A percentile compares a stretch with the other conserved stretches of the same genome.
Evolutionary conservation across 305 asterid species (phyloP).

Genomic region (Andrographis paniculata): DNA sequence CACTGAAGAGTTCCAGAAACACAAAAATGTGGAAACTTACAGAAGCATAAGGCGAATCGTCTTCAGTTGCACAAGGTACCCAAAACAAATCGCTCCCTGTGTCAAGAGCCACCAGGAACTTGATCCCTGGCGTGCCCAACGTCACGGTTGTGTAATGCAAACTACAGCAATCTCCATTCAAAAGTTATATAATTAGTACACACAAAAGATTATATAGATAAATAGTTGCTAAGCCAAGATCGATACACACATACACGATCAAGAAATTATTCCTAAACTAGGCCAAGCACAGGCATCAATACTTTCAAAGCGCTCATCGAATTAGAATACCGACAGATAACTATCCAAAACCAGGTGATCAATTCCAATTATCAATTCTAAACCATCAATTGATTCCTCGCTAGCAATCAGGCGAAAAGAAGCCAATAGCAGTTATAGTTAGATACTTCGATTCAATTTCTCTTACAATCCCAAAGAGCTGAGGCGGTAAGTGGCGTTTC

Average conservation of each 20-base stretch:
- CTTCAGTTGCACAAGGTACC: conserved; percentile 74
- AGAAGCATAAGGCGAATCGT: conserved; percentile 39
- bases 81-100: conserved; percentile 85
- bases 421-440: no score
- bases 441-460: background rate
- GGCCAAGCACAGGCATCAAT: no score
- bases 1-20: background rate
- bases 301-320: no score
- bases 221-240: no score
- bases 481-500: conserved; percentile 50
- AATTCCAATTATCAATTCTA: no score
- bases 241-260: no score
- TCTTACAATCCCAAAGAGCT: conserved; percentile 68
- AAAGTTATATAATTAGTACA: no score
- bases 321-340: no score
- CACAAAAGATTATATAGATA: background rate
- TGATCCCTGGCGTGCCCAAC: conserved; percentile 67
- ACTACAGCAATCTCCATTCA: conserved; percentile 28
- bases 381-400: no score
- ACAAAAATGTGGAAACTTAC: conserved; percentile 28
- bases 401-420: no score
- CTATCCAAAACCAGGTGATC: no score
- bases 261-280: no score
- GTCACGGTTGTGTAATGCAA: conserved; percentile 81
- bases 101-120: conserved; percentile 88